A percentile compares a stretch with the other conserved stretches of the same genome.
Evolutionary conservation across 1,139 yeast genomes (phyloP).

Genomic region (Blastobotrys apis): DNA sequence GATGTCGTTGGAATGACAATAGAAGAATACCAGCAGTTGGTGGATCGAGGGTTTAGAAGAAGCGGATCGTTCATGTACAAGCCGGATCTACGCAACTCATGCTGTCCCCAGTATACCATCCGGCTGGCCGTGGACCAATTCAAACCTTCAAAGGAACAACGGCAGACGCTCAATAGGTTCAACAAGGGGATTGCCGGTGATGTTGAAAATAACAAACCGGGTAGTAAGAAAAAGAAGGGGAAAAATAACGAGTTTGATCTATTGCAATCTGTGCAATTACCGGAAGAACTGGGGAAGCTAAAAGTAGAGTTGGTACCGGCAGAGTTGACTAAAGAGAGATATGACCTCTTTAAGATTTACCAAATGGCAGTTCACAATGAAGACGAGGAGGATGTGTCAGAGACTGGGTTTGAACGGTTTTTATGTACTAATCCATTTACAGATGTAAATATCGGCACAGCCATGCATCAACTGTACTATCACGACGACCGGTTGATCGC

Average conservation of each 20-base stretch:
- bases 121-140: constrained; percentile 51
- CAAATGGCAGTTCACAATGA: constrained; percentile 70
- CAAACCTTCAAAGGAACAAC: constrained; percentile 58
- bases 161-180: constrained; percentile 62
- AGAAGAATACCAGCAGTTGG: constrained; percentile 54
- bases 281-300: constrained; percentile 34
- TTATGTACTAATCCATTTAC: constrained; percentile 66
- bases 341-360: constrained; percentile 59
- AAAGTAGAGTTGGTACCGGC: constrained; percentile 53
- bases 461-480: constrained; percentile 75
- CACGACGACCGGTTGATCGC: constrained; percentile 62
- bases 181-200: constrained; percentile 27
- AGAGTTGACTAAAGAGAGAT: constrained; percentile 56
- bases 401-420: constrained; percentile 54
- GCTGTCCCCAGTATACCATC: constrained; percentile 83
- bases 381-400: constrained; percentile 43
- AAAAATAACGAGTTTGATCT: constrained; percentile 34
- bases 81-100: constrained; percentile 64
- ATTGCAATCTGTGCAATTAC: constrained; percentile 19
- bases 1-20: constrained; percentile 47
- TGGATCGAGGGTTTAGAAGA: constrained; percentile 73
- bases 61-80: constrained; percentile 73
- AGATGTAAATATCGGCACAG: constrained; percentile 27
- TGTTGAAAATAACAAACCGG: constrained; percentile 20
- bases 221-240: constrained; percentile 19